phyloP scores from a whole-genome alignment of 2,329 filamentous ascomycete species.

The Cercospora sp. region DNA sequence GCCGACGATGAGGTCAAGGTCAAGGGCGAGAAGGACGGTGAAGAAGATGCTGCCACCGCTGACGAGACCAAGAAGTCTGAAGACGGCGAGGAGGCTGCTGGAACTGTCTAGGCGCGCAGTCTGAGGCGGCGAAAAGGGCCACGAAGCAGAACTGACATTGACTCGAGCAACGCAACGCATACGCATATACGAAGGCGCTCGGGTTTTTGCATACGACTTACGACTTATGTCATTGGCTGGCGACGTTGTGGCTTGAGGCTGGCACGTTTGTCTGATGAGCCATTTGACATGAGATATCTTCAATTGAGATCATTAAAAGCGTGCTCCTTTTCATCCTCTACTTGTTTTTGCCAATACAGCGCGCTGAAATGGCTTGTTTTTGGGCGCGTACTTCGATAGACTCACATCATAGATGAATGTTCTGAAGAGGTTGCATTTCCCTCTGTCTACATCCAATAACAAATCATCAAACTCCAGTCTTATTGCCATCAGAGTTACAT shows the following conservation, averaged over 20 bases:
- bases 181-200: neutral
- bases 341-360: neutral
- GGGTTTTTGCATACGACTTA: neutral
- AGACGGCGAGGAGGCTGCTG: neutral
- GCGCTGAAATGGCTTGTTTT: too few species aligned
- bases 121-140: neutral
- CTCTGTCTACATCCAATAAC: neutral
- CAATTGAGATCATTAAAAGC: neutral
- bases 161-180: neutral
- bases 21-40: conserved; percentile 7
- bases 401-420: neutral
- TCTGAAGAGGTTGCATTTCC: neutral
- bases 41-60: neutral
- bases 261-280: neutral
- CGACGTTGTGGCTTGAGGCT: neutral
- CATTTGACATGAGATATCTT: neutral
- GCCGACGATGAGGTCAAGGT: neutral
- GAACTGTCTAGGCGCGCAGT: neutral
- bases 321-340: neutral
- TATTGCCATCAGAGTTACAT: neutral
- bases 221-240: neutral
- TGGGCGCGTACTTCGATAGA: neutral
- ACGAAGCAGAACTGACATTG: neutral
- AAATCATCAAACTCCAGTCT: neutral
- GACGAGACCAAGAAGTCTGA: neutral